These are phyloP conservation scores for Laguncularia racemosa DNA, from an alignment of 345 rosid species.

Conservation along the genomic window DNA sequence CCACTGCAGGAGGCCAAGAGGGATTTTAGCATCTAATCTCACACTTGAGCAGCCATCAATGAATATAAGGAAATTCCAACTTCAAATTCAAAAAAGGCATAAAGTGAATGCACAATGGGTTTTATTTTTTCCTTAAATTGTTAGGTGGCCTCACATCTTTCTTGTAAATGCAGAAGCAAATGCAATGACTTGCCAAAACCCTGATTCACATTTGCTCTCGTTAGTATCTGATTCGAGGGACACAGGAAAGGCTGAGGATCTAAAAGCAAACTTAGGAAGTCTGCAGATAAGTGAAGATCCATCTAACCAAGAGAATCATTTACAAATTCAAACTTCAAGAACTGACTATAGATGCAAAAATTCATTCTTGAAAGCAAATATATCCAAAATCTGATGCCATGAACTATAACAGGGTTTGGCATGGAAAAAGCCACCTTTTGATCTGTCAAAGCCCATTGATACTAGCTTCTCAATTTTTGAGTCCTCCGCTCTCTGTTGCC, in stretches of 20 bases:
- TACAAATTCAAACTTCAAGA: too few species aligned
- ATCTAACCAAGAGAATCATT: too few species aligned
- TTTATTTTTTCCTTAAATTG: background rate
- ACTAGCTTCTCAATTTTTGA: constrained; percentile 51
- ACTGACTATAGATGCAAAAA: too few species aligned
- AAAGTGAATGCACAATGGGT: too few species aligned
- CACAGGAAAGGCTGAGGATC: too few species aligned
- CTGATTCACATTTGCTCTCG: too few species aligned
- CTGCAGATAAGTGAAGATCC: too few species aligned
- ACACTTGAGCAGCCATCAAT: background rate
- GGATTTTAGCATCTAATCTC: too few species aligned
- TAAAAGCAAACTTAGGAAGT: too few species aligned
- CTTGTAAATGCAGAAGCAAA: background rate
- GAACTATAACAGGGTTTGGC: background rate
- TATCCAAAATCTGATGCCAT: background rate
- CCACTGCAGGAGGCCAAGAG: constrained; percentile 27
- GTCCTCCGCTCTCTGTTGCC: constrained; percentile 25
- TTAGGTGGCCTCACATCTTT: background rate
- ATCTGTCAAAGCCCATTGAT: constrained; percentile 86
- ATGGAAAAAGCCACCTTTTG: constrained; percentile 34
- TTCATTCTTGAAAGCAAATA: too few species aligned
- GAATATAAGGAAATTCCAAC: background rate
- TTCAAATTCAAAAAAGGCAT: too few species aligned
- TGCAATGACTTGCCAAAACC: background rate
- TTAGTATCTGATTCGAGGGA: too few species aligned